Base-by-base conservation (phyloP, 768 basidiomycete genomes). In the Rhodosporidiobolus sp. region DNA sequence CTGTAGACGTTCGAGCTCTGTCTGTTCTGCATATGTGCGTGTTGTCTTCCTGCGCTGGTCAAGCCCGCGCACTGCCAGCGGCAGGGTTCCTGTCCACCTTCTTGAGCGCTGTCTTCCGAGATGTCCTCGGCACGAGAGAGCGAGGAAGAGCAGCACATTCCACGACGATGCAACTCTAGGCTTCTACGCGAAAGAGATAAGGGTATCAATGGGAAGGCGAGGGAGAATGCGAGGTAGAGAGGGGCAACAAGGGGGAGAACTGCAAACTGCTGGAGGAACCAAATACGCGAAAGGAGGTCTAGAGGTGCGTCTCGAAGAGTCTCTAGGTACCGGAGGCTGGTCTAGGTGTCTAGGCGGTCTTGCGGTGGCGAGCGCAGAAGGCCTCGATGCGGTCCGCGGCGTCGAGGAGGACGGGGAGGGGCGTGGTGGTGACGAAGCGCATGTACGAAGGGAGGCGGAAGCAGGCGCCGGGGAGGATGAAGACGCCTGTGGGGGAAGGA, bases 361-460 rank as follows among this genome's bases (percentile, higher is more conserved):
- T 73, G 48, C 50, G 64, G 63, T 72, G 74, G 12, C 74, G 67
- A 3, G 54, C 49, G 70, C 70, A 73, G 69, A 76, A 76, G 3
- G 71, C 69, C 59, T 76, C 75, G 55, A 76, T 34, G 4, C 75
- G 65, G 32, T 76, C 75, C 53, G 62, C 65, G 4, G 75, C 75
- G 38, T 73, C 58, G 20, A 76, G 35, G 32, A 76, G 66, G 46
- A 65, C 30, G 2, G 62, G 54, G 19, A 76, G 69, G 0, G 75
- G 75, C 4, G 72, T 72, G 16, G 75, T 76, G 28, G 75, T 76
- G 16, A 76, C 75, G 64, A 76, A 76, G 11, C 75, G 75, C 35
- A 76, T 65, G 72, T 49, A 76, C 19, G 69, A 68, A 22, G 67
- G 58, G 46, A 76, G 65, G 26, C 69, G n/a, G 2, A 8, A 22